Evolutionary conservation across 2,329 filamentous ascomycete species (phyloP), one percentile per base, ranked within the genome.

Genomic region (Aspergillus persii): DNA sequence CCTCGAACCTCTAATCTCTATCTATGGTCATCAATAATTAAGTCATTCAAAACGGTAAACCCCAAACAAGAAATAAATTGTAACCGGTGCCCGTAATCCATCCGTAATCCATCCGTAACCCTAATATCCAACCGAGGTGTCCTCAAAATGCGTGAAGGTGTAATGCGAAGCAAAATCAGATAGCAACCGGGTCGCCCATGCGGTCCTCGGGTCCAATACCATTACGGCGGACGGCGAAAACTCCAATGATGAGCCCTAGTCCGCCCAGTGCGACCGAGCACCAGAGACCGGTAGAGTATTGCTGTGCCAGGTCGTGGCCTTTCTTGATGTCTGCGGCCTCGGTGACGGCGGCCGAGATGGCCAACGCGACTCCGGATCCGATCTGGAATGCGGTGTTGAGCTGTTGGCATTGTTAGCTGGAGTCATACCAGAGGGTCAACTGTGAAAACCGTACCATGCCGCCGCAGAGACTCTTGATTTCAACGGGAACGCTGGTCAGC

Each of bases 301-400:
- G 75, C 30, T 73, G 64, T 1, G 68, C 57, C 6, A 71, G 60
- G 9, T 53, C 53, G 11, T 72, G 75, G 3, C 72, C 73, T 50
- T 77, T 73, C 33, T 72, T 66, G 9, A 71, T 72, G 55, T 78
- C 75, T 3, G 77, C 74, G 2, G 71, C 73, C 55, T 77, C 65
- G 2, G 75, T 75, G 3, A 76, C 70, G 4, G 77, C 73, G 30
- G 74, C 69, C 3, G 74, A 72, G 29, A 78, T 69, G n/a, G 77
- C 77, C 23, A 78, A 65, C 1, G 74, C 73, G 0, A 79, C 75
- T 1, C 76, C 76, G 26, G 71, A 75, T 8, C 77, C 76, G 26
- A 79, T 77, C 66, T 79, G 76, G 59, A 77, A 79, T 4, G 77
- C 76, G 4, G 77, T 79, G 55, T 79, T 79, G 41, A 79, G 66